Conservation (phyloP, 2,329 filamentous ascomycete species). For the Penicillium sp. region DNA sequence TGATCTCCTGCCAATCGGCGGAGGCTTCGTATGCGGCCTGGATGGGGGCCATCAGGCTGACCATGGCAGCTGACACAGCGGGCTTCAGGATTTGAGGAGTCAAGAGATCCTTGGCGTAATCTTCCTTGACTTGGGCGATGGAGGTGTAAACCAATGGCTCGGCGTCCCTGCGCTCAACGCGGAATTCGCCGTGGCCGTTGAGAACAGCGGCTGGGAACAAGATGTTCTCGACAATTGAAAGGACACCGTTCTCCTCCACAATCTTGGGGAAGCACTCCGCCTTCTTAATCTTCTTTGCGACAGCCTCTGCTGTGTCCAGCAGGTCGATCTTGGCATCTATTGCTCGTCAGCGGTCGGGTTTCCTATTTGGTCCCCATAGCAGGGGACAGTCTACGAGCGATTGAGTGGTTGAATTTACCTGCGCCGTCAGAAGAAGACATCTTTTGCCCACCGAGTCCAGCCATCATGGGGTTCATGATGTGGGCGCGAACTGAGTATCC, state of each 20-base stretch:
- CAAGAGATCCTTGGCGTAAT: slow-evolving; percentile 78
- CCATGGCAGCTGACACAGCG: slow-evolving; percentile 74
- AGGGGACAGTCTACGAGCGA: background rate
- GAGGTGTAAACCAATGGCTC: slow-evolving; percentile 79
- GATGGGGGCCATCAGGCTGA: slow-evolving; percentile 75
- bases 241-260: slow-evolving; percentile 80
- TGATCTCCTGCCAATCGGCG: slow-evolving; percentile 77
- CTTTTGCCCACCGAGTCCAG: slow-evolving; percentile 79
- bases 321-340: slow-evolving; percentile 72
- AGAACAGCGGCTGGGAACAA: slow-evolving; percentile 66
- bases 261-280: slow-evolving; percentile 75
- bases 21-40: slow-evolving; percentile 69
- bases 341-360: background rate
- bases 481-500: slow-evolving; percentile 76
- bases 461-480: slow-evolving; percentile 85
- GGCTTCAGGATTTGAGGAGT: slow-evolving; percentile 86
- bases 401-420: slow-evolving; percentile 21
- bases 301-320: slow-evolving; percentile 73
- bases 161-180: slow-evolving; percentile 65
- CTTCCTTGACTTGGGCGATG: slow-evolving; percentile 72
- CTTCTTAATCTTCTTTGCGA: slow-evolving; percentile 83
- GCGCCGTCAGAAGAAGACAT: slow-evolving; percentile 72
- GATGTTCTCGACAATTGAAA: slow-evolving; percentile 85
- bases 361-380: background rate
- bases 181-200: slow-evolving; percentile 61